Conservation (phyloP, 2,329 filamentous ascomycete genomes). For the Furcasterigmium furcatum region DNA sequence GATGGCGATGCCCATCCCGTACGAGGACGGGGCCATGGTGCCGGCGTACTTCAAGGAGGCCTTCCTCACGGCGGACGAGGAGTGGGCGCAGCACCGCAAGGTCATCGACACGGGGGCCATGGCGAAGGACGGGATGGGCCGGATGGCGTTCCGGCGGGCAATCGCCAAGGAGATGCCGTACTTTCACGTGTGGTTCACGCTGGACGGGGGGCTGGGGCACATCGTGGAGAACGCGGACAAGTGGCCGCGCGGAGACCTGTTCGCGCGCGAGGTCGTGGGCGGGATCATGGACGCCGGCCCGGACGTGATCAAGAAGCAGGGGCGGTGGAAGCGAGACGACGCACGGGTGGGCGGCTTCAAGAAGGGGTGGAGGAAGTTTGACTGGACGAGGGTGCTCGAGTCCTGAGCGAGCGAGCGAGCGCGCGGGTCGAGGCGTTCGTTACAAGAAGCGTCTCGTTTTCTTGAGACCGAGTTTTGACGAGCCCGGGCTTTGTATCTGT, state of each 20-base stretch:
- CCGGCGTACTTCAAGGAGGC: slow-evolving; percentile 96
- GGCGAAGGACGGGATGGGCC: slow-evolving; percentile 67
- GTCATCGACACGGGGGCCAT: slow-evolving; percentile 80
- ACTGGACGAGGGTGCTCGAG: slow-evolving; percentile 67
- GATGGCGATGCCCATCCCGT: slow-evolving; percentile 82
- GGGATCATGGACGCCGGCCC: slow-evolving; percentile 85
- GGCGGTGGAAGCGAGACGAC: slow-evolving; percentile 72
- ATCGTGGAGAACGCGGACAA: slow-evolving; percentile 80
- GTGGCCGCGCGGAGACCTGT: slow-evolving; percentile 90
- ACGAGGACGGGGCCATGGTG: slow-evolving; percentile 84
- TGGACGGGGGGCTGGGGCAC: slow-evolving; percentile 91
- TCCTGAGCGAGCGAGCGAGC: slow-evolving; percentile 26
- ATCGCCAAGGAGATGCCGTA: slow-evolving; percentile 97
- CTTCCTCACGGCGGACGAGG: slow-evolving; percentile 81
- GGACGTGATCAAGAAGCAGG: slow-evolving; percentile 85
- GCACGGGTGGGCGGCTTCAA: slow-evolving; percentile 72
- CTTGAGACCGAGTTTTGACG: no score
- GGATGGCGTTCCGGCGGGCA: slow-evolving; percentile 74
- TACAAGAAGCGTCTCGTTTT: background rate
- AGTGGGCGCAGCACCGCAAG: slow-evolving; percentile 95
- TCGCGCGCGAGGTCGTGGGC: slow-evolving; percentile 86
- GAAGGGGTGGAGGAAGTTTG: slow-evolving; percentile 87
- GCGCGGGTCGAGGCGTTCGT: background rate
- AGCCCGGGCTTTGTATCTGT: no score
- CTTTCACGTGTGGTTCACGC: slow-evolving; percentile 93